phyloP scores from a whole-genome alignment of 2,329 filamentous ascomycete genomes.

The Huntiella omanensis region DNA sequence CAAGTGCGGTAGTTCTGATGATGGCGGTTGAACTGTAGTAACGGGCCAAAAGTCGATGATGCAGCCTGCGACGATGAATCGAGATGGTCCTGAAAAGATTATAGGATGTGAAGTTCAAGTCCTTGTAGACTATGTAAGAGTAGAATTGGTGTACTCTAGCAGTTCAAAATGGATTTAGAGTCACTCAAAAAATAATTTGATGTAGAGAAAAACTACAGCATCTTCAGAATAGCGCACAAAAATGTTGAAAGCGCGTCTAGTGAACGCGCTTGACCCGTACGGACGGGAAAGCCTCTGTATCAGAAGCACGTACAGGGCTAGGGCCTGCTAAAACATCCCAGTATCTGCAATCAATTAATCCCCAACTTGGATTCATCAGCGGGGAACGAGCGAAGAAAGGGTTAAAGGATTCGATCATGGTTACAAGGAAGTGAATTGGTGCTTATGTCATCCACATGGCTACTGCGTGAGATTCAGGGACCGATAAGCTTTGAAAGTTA shows the following conservation, averaged over 20 bases:
- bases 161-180: not conserved
- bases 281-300: not conserved
- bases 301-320: no score
- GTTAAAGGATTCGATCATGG: not conserved
- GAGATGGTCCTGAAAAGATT: not conserved
- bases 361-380: no score
- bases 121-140: not conserved
- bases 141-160: not conserved
- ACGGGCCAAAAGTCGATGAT: no score
- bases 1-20: no score
- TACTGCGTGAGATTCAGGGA: no score
- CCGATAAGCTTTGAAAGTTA: no score
- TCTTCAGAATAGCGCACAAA: not conserved
- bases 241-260: slow-evolving; percentile 1
- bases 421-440: not conserved
- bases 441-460: not conserved
- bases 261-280: not conserved
- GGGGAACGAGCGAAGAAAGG: no score
- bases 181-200: not conserved
- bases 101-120: not conserved
- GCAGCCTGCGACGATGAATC: not conserved
- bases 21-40: no score
- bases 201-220: not conserved
- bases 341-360: no score
- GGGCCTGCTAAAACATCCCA: no score